Conservation (phyloP, 352 stramenopile genomes). For the Phytopythium kandeliae region DNA sequence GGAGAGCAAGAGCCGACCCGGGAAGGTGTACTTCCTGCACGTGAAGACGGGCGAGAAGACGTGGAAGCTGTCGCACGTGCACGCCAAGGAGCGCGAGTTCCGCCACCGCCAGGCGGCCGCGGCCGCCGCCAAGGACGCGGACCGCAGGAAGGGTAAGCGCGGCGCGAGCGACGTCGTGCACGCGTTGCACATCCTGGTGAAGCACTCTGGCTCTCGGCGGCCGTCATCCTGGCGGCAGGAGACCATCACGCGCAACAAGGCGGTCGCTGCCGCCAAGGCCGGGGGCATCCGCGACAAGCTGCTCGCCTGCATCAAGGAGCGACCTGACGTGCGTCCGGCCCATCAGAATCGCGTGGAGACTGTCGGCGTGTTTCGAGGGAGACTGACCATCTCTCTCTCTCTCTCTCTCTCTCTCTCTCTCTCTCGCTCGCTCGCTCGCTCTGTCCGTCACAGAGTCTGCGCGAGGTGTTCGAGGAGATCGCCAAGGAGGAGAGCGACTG, state of each 20-base stretch:
- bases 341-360: too few relatives aligned
- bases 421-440: neutral
- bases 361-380: too few relatives aligned
- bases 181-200: slow-evolving; percentile 85
- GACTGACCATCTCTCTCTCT: too few relatives aligned
- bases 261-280: slow-evolving; percentile 70
- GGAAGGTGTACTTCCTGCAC: slow-evolving; percentile 83
- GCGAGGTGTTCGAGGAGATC: slow-evolving; percentile 79
- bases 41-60: slow-evolving; percentile 83
- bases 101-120: slow-evolving; percentile 36
- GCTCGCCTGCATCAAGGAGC: slow-evolving; percentile 54
- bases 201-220: slow-evolving; percentile 75
- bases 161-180: slow-evolving; percentile 49
- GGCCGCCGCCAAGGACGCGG: slow-evolving; percentile 20
- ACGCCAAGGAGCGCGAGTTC: slow-evolving; percentile 76
- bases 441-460: slow-evolving; percentile 23
- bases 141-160: slow-evolving; percentile 18
- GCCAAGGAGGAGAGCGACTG: slow-evolving; percentile 87
- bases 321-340: slow-evolving; percentile 39
- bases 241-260: slow-evolving; percentile 83
- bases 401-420: neutral
- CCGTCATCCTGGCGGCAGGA: slow-evolving; percentile 87
- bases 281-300: slow-evolving; percentile 82
- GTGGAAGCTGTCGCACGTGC: slow-evolving; percentile 82
- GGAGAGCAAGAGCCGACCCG: slow-evolving; percentile 83